Base-by-base conservation (phyloP, 306 rosid genomes). In the Fragaria ananassa region DNA sequence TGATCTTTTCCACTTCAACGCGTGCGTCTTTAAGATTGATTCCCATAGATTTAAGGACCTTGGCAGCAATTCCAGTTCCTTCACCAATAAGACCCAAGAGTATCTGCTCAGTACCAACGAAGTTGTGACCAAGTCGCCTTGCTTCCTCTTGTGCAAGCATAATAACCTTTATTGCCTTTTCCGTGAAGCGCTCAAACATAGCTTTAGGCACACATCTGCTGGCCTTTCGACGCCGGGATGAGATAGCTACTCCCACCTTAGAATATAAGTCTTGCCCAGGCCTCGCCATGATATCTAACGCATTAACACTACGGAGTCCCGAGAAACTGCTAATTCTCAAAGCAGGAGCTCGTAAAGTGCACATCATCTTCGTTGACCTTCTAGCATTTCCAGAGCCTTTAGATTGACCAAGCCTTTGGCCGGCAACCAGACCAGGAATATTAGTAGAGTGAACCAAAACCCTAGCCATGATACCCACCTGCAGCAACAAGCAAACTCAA, bases 91-190 rank as follows among this genome's bases (percentile, higher is more conserved):
- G 99, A 74, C 97, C 97, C 84, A 95, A 87, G n/a, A 95, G 91
- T 75, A 95, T 95, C 86, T 92, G 98, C 92, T 95, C 99, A 0
- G 99, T 95, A 68, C 99, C 99, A 72, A 95, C 99, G 76, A 95
- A 95, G 83, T 95, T 95, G 85, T 95, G 98, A 79, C 99, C 99
- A 80, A 95, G 93, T 8, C 99, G 89, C 76, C 97, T 92, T 60
- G 99, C 97, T 88, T 95, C 99, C 87, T 95, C 99, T 79, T 95
- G 97, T 31, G 99, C 99, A 17, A 95, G 92, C 99, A 95, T 92
- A 60, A 95, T 95, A 27, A 92, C 99, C 84, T 95, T 92, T 74
- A 95, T 95, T 51, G 99, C 97, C 75, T 95, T 95, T 84, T 92
- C 99, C 0, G 99, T 95, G 84, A 92, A 95, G 50, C 99, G 96